Evolutionary conservation across 306 rosid genomes (phyloP).

Genomic region (Cicer chorassanicum): DNA sequence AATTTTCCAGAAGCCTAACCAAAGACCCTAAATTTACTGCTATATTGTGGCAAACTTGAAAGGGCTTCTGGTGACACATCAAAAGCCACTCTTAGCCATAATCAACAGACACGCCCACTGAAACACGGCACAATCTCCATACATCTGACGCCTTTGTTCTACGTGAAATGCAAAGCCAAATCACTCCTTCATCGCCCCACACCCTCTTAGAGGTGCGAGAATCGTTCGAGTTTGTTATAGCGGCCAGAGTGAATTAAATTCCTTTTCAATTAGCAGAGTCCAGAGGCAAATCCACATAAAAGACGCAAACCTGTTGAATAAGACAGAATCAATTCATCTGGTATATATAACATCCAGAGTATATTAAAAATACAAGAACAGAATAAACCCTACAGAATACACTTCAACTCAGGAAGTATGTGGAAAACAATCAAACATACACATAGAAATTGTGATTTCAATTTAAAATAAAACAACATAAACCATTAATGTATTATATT

Average conservation of each 20-base stretch:
- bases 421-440: neutral
- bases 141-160: constrained; percentile 78
- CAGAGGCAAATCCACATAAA: constrained; percentile 55
- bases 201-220: constrained; percentile 98
- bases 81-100: constrained; percentile 77
- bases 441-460: constrained; percentile 8
- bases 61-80: constrained; percentile 54
- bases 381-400: neutral
- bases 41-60: constrained; percentile 31
- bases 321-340: constrained; percentile 1
- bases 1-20: constrained; percentile 54
- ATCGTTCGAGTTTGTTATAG: constrained; percentile 56
- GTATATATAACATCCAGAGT: constrained; percentile 25
- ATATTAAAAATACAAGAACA: constrained; percentile 27
- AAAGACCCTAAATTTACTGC: constrained; percentile 37
- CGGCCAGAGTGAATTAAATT: constrained; percentile 97
- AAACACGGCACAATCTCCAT: constrained; percentile 97
- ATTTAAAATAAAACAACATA: neutral
- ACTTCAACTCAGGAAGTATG: neutral
- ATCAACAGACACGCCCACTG: constrained; percentile 87
- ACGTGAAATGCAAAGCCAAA: constrained; percentile 60
- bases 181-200: constrained; percentile 87
- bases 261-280: constrained; percentile 57
- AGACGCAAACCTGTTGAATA: constrained; percentile 62
- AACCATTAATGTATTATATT: constrained; percentile 3